phyloP scores from a whole-genome alignment of 495 filamentous ascomycete species.

The Cercophora newfieldiana region DNA sequence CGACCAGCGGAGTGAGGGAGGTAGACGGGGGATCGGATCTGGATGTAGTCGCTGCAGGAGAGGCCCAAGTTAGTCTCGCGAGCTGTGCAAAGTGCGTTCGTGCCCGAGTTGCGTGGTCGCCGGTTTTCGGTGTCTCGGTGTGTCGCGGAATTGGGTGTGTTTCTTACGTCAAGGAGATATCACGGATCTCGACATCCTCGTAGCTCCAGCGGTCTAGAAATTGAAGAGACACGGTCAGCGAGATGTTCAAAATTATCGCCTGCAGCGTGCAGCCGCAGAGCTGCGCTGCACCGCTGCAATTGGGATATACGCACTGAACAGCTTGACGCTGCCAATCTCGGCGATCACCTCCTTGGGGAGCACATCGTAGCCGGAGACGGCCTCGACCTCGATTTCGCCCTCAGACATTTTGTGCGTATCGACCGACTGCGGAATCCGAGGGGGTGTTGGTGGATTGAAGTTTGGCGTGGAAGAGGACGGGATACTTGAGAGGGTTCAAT shows the following conservation, averaged over 20 bases:
- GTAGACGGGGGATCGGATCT: slow-evolving; percentile 98
- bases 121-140: slow-evolving; percentile 4
- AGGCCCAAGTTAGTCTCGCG: slow-evolving; percentile 48
- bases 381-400: slow-evolving; percentile 92
- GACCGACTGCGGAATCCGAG: slow-evolving; percentile 29
- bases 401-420: slow-evolving; percentile 79
- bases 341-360: slow-evolving; percentile 92
- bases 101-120: neutral
- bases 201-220: slow-evolving; percentile 64
- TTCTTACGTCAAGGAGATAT: slow-evolving; percentile 98
- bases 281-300: slow-evolving; percentile 67
- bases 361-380: slow-evolving; percentile 67
- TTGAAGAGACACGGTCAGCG: slow-evolving; percentile 32
- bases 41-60: slow-evolving; percentile 89
- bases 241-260: slow-evolving; percentile 7
- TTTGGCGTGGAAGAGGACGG: slow-evolving; percentile 27
- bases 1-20: slow-evolving; percentile 97
- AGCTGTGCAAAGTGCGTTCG: neutral
- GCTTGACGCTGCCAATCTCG: slow-evolving; percentile 91
- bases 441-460: slow-evolving; percentile 31
- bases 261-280: slow-evolving; percentile 34
- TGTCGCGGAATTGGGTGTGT: slow-evolving; percentile 15
- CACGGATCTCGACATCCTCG: slow-evolving; percentile 98
- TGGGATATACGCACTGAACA: slow-evolving; percentile 67
- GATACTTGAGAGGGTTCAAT: slow-evolving; percentile 27